Conservation (phyloP, 441 rosid genomes). For the Daphne laureola region DNA sequence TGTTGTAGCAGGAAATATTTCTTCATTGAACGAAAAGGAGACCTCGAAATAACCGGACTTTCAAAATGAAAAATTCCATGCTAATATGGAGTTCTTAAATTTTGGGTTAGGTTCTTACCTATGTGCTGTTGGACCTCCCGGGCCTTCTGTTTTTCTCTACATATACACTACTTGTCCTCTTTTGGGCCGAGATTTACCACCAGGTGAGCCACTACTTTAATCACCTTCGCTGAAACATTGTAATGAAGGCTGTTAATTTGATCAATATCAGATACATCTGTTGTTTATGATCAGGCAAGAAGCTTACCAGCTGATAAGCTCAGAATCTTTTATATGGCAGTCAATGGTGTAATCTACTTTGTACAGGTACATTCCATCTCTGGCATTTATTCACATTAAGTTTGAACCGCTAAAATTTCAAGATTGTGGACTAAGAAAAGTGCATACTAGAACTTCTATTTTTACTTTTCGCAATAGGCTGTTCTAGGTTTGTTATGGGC, state of each 20-base stretch:
- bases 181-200: constrained; percentile 99
- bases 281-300: constrained; percentile 16
- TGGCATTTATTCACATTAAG: neutral
- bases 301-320: constrained; percentile 61
- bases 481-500: too few species aligned
- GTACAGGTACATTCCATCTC: constrained; percentile 36
- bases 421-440: too few species aligned
- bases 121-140: constrained; percentile 72
- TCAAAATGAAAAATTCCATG: neutral
- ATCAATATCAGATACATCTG: constrained; percentile 2
- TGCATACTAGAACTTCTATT: too few species aligned
- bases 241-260: neutral
- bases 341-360: constrained; percentile 45
- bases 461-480: too few species aligned
- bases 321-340: constrained; percentile 33
- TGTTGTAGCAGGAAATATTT: too few species aligned
- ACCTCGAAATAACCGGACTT: too few species aligned
- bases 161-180: constrained; percentile 78
- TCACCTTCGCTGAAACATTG: neutral
- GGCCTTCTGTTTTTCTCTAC: constrained; percentile 88
- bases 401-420: too few species aligned
- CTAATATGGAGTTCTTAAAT: constrained; percentile 13
- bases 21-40: too few species aligned
- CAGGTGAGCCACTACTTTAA: constrained; percentile 47
- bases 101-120: constrained; percentile 48